Percentiles rank a stretch among this genome's conserved stretches.
These are phyloP conservation scores for Penicillium roqueforti DNA, from an alignment of 495 filamentous ascomycete genomes.

Conservation along the genomic window DNA sequence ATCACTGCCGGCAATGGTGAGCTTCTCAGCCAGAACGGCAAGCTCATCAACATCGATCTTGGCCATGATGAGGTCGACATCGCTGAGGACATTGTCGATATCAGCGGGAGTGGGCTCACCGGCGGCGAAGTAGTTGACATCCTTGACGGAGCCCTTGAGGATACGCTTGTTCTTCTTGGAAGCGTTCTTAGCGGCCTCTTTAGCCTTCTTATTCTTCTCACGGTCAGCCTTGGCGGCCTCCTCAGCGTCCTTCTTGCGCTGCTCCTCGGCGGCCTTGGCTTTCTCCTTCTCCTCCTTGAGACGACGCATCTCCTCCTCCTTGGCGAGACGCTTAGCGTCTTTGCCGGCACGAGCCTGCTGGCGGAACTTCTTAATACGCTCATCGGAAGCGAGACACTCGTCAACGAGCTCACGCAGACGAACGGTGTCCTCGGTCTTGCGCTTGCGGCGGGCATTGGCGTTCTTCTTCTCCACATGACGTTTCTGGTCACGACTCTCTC, in stretches of 20 bases:
- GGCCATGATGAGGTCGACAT: conserved; percentile 81
- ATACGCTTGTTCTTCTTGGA: conserved; percentile 99
- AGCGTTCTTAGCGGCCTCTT: conserved; percentile 95
- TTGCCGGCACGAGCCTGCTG: conserved; percentile 86
- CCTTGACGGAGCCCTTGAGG: conserved; percentile 85
- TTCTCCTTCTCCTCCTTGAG: conserved; percentile 72
- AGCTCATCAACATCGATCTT: conserved; percentile 90
- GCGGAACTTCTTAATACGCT: conserved; percentile 95
- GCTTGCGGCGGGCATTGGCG: conserved; percentile 94
- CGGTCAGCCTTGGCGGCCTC: conserved; percentile 77
- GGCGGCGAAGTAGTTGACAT: conserved; percentile 79
- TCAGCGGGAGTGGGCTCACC: conserved; percentile 64
- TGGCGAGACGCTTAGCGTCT: conserved; percentile 87
- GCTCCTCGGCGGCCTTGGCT: conserved; percentile 73
- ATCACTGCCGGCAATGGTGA: conserved; percentile 56
- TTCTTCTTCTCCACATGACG: conserved; percentile 97
- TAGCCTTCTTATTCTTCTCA: conserved; percentile 88
- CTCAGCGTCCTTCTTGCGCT: conserved; percentile 74
- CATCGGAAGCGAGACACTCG: conserved; percentile 73
- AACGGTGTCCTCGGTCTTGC: conserved; percentile 94
- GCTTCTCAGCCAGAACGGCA: conserved; percentile 68
- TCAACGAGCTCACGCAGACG: conserved; percentile 87
- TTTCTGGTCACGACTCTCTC: conserved; percentile 98
- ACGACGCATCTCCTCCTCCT: conserved; percentile 86
- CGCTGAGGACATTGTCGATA: conserved; percentile 77